Evolutionary conservation across 73 alveolate species (phyloP).

Genomic region (Paramecium sexaurelia): DNA sequence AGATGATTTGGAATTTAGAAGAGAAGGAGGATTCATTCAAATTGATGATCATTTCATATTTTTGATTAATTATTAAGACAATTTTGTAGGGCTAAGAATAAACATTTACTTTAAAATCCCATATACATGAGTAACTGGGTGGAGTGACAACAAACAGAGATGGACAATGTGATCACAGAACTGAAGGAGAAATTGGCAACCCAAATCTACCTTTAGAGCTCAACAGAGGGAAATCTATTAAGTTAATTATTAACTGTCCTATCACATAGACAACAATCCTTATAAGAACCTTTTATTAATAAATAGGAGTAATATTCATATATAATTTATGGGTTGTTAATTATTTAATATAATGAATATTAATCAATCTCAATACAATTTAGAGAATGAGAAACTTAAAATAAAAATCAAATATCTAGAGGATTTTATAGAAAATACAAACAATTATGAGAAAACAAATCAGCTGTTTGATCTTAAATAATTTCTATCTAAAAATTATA

Average conservation of each 20-base stretch:
- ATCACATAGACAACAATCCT: constrained; percentile 55
- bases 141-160: constrained; percentile 32
- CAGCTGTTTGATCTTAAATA: constrained; percentile 28
- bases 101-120: constrained; percentile 15
- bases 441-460: constrained; percentile 28
- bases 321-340: constrained; percentile 3
- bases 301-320: neutral
- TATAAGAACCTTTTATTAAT: neutral
- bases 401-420: constrained; percentile 39
- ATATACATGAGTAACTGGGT: neutral
- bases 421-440: neutral
- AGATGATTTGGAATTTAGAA: neutral
- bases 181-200: neutral
- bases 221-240: constrained; percentile 43
- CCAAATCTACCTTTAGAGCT: neutral
- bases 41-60: neutral
- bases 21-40: neutral
- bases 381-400: constrained; percentile 34
- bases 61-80: neutral
- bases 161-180: neutral
- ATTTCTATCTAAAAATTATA: constrained; percentile 49
- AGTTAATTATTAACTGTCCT: constrained; percentile 28
- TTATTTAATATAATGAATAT: neutral
- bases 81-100: constrained; percentile 22
- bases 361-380: neutral